A percentile compares a stretch with the other conserved stretches of the same genome.
Evolutionary conservation across 805 yeast species (phyloP).

Genomic region (Schizosaccharomyces japonicus): DNA sequence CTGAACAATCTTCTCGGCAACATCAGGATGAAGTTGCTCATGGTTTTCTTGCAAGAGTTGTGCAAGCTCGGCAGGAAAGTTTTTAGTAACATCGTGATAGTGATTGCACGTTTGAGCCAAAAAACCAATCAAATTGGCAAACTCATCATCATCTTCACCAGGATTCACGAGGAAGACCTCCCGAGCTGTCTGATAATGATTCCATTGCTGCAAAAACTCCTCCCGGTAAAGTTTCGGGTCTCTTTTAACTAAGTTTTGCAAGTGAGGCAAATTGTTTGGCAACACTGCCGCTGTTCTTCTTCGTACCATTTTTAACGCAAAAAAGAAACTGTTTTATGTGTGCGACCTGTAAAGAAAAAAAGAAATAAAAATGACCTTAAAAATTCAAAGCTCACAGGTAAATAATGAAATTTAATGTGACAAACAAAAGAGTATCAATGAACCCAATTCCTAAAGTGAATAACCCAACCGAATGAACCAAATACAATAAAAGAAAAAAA

Average conservation of each 20-base stretch:
- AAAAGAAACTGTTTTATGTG: neutral
- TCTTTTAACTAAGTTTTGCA: slow-evolving; percentile 78
- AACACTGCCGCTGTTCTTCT: slow-evolving; percentile 76
- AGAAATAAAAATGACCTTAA: neutral
- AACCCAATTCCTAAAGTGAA: neutral
- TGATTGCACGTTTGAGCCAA: slow-evolving; percentile 78
- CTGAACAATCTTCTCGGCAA: slow-evolving; percentile 77
- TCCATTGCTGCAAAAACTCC: slow-evolving; percentile 76
- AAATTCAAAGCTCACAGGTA: neutral
- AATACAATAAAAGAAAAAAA: neutral
- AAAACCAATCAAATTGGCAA: slow-evolving; percentile 69
- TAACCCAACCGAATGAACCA: neutral
- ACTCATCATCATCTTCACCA: slow-evolving; percentile 33
- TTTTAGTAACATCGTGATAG: slow-evolving; percentile 67
- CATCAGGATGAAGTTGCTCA: slow-evolving; percentile 54
- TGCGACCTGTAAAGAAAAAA: too few relatives aligned
- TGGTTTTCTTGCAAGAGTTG: slow-evolving; percentile 49
- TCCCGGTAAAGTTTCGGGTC: slow-evolving; percentile 88
- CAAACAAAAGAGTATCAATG: neutral
- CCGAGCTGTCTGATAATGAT: slow-evolving; percentile 74
- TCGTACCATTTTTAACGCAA: slow-evolving; percentile 38
- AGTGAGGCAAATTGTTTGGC: slow-evolving; percentile 72
- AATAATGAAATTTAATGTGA: neutral
- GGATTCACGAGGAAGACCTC: slow-evolving; percentile 68
- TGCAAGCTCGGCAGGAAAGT: slow-evolving; percentile 62